Base-by-base conservation (phyloP, 2,329 filamentous ascomycete species). In the Trichophaea hybrida region DNA sequence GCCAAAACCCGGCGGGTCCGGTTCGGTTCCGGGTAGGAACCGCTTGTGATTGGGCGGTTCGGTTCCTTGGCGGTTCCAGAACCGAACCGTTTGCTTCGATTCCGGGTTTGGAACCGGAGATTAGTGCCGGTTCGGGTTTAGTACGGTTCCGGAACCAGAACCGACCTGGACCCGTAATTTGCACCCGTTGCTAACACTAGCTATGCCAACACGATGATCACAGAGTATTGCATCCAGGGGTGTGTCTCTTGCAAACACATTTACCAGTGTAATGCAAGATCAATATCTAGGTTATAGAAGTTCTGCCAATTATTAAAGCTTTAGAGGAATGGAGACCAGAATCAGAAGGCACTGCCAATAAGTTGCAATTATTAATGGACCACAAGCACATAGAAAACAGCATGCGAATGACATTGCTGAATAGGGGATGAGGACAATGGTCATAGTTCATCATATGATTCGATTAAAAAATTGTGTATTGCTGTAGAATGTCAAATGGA, bases 231-330 rank as follows among this genome's bases (percentile, higher is more conserved):
- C 52, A 59, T 44, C 52, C 57, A 0, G 53, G 61, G 4, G 56
- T 57, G 0, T 61, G 44, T 17, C 57, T 31, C 6, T 61, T 48
- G 2, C 61, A 59, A 43, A 59, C 61, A 58, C 33, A 54, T 8
- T 59, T 56, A 2, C 52, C 61, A 3, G 44, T 50, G 0, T 51
- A 63, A 55, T 58, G 48, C n/a, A 73, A 72, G 59, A 73, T 72
- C 59, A 43, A 70, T 12, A 72, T 72, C 6, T 65, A 73, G 53
- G 61, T 73, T 54, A 72, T 73, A 56, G 70, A 73, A 65, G 63
- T 74, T 0, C 49, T 73, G 3, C 69, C 70, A 1, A 70, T 74
- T 35, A 57, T 73, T n/a, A n/a, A 55, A 13, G n/a, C 40, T 1
- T 64, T 68, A n/a, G 43, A 66, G 44, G 59, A 69, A 55, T 71